These are phyloP conservation scores for Cercospora sp. DNA, from an alignment of 2,329 filamentous ascomycete species.

Conservation along the genomic window DNA sequence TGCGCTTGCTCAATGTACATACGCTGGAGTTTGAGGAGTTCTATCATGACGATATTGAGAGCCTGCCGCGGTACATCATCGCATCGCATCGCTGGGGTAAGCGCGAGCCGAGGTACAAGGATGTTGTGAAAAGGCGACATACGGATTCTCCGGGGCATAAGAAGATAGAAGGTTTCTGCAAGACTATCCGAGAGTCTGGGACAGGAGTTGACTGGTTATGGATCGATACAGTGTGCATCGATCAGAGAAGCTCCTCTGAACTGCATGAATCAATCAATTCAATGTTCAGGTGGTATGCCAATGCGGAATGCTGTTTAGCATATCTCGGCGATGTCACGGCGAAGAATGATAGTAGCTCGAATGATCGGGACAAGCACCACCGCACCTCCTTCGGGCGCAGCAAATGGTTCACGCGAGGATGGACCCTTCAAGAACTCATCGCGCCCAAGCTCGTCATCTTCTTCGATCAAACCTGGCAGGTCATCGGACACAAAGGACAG, in stretches of 20 bases:
- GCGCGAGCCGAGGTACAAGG: slow-evolving; percentile 10
- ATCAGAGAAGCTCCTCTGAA: slow-evolving; percentile 21
- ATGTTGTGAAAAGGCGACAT: slow-evolving; percentile 6
- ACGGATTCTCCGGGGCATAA: slow-evolving; percentile 11
- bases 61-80: slow-evolving; percentile 15
- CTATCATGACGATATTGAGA: neutral
- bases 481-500: slow-evolving; percentile 16
- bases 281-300: slow-evolving; percentile 26
- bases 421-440: slow-evolving; percentile 24
- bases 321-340: slow-evolving; percentile 18
- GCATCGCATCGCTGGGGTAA: slow-evolving; percentile 21
- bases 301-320: slow-evolving; percentile 22
- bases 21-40: slow-evolving; percentile 13
- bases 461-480: slow-evolving; percentile 19
- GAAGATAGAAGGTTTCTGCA: slow-evolving; percentile 17
- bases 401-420: slow-evolving; percentile 29
- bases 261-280: slow-evolving; percentile 23
- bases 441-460: slow-evolving; percentile 24
- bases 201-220: slow-evolving; percentile 18
- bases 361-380: neutral
- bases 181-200: neutral
- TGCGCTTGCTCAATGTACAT: slow-evolving; percentile 18
- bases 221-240: slow-evolving; percentile 29
- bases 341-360: neutral
- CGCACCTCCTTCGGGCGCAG: slow-evolving; percentile 3